Conservation (phyloP, 306 rosid genomes). For the Prunus padus region DNA sequence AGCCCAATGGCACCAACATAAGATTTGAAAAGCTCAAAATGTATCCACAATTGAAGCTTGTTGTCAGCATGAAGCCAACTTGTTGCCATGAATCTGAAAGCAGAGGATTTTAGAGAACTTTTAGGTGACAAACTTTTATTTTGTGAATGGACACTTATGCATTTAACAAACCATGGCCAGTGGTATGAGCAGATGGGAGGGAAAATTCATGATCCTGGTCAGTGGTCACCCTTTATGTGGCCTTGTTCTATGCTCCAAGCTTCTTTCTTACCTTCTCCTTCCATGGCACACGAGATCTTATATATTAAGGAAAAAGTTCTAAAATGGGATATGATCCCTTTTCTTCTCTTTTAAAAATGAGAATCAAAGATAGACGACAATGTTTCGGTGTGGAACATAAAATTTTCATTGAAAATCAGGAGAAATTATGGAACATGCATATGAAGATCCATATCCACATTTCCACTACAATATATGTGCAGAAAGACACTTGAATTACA, state of each 20-base stretch:
- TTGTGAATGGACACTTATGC: not conserved
- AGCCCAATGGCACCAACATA: conserved; percentile 52
- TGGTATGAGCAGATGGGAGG: conserved; percentile 50
- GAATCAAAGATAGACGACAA: no score
- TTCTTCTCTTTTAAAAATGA: not conserved
- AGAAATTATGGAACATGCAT: no score
- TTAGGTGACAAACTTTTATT: no score
- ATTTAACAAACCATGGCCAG: conserved; percentile 39
- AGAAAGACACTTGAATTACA: no score
- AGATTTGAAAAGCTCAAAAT: conserved; percentile 49
- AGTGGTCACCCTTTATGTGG: conserved; percentile 9
- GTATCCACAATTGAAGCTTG: conserved; percentile 56
- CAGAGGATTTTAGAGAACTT: not conserved
- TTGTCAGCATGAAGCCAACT: conserved; percentile 53
- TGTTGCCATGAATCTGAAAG: conserved; percentile 62
- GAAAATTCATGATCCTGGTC: conserved; percentile 22
- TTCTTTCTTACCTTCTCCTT: conserved; percentile 14
- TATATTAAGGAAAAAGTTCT: not conserved
- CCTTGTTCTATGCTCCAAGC: conserved; percentile 34
- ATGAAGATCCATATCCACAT: no score
- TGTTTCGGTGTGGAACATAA: no score
- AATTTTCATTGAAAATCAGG: no score
- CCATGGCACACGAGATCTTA: conserved; percentile 28
- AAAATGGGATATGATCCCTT: no score
- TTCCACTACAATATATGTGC: no score